phyloP scores from a whole-genome alignment of 345 rosid genomes.

The Murraya koenigii region DNA sequence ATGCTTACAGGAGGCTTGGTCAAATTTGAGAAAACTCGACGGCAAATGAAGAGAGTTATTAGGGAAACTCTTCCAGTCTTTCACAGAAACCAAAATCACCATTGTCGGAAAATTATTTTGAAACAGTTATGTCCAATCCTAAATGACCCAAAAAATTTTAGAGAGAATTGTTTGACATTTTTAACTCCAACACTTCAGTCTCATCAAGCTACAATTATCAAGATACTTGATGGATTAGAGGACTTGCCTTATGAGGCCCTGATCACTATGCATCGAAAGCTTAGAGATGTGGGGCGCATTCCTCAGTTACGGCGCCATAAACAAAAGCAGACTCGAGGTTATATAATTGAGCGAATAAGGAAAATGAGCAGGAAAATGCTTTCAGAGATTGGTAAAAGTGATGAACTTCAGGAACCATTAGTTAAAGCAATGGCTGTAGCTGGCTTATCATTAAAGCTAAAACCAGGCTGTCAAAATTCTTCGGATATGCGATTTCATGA shows the following conservation, averaged over 20 bases:
- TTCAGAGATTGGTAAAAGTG: conserved; percentile 41
- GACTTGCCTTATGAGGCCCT: conserved; percentile 49
- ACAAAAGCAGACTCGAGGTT: conserved; percentile 33
- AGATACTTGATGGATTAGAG: conserved; percentile 50
- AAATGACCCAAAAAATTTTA: conserved; percentile 42
- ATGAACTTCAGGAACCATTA: conserved; percentile 51
- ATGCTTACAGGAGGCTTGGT: conserved; percentile 45
- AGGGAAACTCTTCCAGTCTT: conserved; percentile 35
- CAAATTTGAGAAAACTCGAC: conserved; percentile 49
- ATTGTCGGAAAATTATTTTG: conserved; percentile 23
- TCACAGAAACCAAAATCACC: conserved; percentile 21
- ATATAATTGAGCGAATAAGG: conserved; percentile 43
- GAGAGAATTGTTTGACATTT: conserved; percentile 25
- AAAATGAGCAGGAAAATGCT: conserved; percentile 52
- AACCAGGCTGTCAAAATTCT: conserved; percentile 32
- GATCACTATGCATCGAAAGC: conserved; percentile 70
- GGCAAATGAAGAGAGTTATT: conserved; percentile 54
- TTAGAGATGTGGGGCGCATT: conserved; percentile 38
- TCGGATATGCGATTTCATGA: conserved; percentile 34
- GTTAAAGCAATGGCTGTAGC: conserved; percentile 74
- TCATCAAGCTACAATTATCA: conserved; percentile 38
- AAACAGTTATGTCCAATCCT: conserved; percentile 48
- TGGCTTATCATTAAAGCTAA: conserved; percentile 49
- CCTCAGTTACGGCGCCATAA: conserved; percentile 34
- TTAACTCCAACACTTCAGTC: conserved; percentile 33